Evolutionary conservation across 345 rosid genomes (phyloP), one percentile per base, ranked within the genome.

Genomic region (Pugionium cornutum): DNA sequence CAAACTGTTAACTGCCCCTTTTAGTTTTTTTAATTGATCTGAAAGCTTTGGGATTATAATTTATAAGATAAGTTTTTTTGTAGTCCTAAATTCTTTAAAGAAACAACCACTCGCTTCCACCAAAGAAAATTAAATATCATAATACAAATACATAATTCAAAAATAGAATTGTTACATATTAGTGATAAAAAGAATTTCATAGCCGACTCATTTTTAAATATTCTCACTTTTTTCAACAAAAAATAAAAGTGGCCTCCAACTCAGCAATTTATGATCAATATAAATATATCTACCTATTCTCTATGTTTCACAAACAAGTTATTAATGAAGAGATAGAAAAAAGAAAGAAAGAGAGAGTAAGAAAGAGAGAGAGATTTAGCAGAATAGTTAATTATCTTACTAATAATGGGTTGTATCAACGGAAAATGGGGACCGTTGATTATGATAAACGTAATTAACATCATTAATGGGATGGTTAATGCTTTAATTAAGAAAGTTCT

Each of bases 401-500:
- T 36, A 66, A 46, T 39, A 44, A 74, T 74, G 78, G 69, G 74
- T 62, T 68, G 1, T 57, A 39, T 50, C 25, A 61, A 74, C 25
- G 78, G 74, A 7, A 55, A 77, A 39, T 81, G 86, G 88, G 78
- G 70, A 43, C 83, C 91, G 39, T 49, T 80, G 60, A 41, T 77
- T 4, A 59, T 63, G 29, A 78, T 81, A 76, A 33, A 72, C 7
- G 48, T 63, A 0, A 62, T 77, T 58, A 72, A 80, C 35, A 74
- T 53, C 10, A 70, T 69, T 10, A 62, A 68, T 3, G 79, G 88
- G 4, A 49, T 69, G 48, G 83, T 80, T 71, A 80, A 83, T 9
- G 80, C 83, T 61, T 77, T 85, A 60, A 78, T 85, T 42, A 81
- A 85, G 83, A 75, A 80, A 75, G 77, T 74, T 46, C 84, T 83